Conservation (phyloP, 1,139 yeast species). For the Yamadazyma sp. region DNA sequence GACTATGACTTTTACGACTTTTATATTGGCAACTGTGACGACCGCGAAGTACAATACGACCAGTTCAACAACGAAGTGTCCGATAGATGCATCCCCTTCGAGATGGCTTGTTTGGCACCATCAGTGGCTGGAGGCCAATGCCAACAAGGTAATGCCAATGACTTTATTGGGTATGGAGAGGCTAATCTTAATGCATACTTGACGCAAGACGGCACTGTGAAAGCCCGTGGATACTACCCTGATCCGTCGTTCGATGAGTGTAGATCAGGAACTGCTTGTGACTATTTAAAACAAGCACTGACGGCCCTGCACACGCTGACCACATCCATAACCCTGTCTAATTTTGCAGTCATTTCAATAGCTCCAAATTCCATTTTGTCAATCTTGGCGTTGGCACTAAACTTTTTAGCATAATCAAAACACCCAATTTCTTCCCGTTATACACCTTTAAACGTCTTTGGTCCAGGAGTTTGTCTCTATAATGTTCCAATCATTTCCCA, state of each 20-base stretch:
- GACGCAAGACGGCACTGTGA: constrained; percentile 2
- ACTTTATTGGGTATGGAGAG: constrained; percentile 4
- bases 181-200: constrained; percentile 4
- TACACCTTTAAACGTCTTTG: too few species aligned
- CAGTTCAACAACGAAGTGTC: constrained; percentile 7
- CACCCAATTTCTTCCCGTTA: not conserved
- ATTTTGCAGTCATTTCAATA: not conserved
- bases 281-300: constrained; percentile 3
- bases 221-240: constrained; percentile 7
- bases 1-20: constrained; percentile 9
- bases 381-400: constrained; percentile 1
- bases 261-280: constrained; percentile 6
- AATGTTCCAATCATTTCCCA: not conserved
- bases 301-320: too few species aligned
- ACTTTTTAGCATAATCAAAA: constrained; percentile 1
- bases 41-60: constrained; percentile 6
- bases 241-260: constrained; percentile 9
- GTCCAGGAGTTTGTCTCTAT: too few species aligned
- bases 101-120: constrained; percentile 7
- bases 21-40: constrained; percentile 10
- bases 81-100: constrained; percentile 8
- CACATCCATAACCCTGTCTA: not conserved
- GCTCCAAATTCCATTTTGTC: not conserved
- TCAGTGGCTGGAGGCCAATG: constrained; percentile 3
- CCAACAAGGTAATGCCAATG: constrained; percentile 4